Base-by-base conservation (phyloP, 805 yeast genomes). In the Candida cerambycidarum region DNA sequence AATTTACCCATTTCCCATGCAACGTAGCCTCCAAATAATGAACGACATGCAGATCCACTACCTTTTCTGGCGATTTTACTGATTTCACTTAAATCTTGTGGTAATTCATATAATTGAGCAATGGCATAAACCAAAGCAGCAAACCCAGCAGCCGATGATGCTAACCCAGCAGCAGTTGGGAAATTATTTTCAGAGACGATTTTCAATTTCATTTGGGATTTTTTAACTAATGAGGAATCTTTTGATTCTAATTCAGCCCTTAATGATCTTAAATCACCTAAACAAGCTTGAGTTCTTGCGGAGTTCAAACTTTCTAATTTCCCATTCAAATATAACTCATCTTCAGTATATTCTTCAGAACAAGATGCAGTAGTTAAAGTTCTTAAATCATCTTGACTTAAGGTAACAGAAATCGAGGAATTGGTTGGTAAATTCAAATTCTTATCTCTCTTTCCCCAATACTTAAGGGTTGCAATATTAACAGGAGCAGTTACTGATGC, bases 161-260 rank as follows among this genome's bases (percentile, higher is more conserved):
- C 99, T 54, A 93, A 76, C 2, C 99, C 99, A 5, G 99, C 99
- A 24, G 99, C 99, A 18, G 99, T 93, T 40, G 99, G 99, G 75
- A 93, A 93, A 68, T 93, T 93, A 71, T 93, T 93, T 60, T 89
- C 96, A 19, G 95, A 83, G 11, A 88, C 95, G 53, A 93, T 85
- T 55, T 83, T 88, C 44, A 93, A 71, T 39, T 76, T 74, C 78
- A 78, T 80, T 14, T 69, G 55, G 24, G 92, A 77, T 45, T 89
- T 71, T 55, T 70, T 73, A 31, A 90, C 87, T 50, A 83, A 65
- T 3, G 39, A 28, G 8, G 30, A 14, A 15, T 33, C 39, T 17
- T 40, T 17, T 1, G 51, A 52, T 64, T 90, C 97, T 39, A 85
- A 56, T 48, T 74, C 70, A 19, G 57, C 52, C 63, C 99, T 82